These are phyloP conservation scores for Podospora comata DNA, from an alignment of 495 filamentous ascomycete species.

Conservation along the genomic window DNA sequence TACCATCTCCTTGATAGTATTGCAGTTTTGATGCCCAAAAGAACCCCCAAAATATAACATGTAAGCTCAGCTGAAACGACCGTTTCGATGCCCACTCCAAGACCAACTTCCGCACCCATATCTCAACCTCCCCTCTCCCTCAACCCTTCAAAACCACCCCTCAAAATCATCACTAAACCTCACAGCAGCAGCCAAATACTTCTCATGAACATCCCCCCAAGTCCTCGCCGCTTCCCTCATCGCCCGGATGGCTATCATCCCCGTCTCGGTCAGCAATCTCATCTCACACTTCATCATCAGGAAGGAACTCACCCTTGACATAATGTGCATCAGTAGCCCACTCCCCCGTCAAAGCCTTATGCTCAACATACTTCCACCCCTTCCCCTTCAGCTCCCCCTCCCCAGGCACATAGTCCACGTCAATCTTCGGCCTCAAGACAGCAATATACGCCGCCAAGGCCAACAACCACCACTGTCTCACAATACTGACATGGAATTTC, in stretches of 20 bases:
- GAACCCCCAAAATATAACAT: not conserved
- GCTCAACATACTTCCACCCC: constrained; percentile 72
- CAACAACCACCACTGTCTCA: constrained; percentile 87
- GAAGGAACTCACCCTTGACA: constrained; percentile 58
- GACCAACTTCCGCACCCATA: not conserved
- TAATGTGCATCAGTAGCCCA: constrained; percentile 73
- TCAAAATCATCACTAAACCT: constrained; percentile 75
- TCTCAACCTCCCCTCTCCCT: not conserved
- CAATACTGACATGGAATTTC: constrained; percentile 66
- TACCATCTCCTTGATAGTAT: not conserved
- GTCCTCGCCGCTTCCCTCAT: constrained; percentile 71
- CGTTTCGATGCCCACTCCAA: not conserved
- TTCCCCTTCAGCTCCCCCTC: constrained; percentile 61
- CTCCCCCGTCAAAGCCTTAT: constrained; percentile 62
- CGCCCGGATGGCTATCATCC: constrained; percentile 57
- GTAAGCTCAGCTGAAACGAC: not conserved
- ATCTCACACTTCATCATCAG: not conserved
- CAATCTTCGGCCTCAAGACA: constrained; percentile 67
- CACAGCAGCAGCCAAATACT: constrained; percentile 74
- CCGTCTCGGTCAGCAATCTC: constrained; percentile 18
- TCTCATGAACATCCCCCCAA: constrained; percentile 78
- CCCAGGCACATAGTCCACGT: constrained; percentile 60
- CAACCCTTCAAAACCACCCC: constrained; percentile 54
- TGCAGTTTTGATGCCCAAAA: not conserved
- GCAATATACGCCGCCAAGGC: constrained; percentile 73